phyloP scores from a whole-genome alignment of 805 yeast genomes.

The Priceomyces fermenticarens region DNA sequence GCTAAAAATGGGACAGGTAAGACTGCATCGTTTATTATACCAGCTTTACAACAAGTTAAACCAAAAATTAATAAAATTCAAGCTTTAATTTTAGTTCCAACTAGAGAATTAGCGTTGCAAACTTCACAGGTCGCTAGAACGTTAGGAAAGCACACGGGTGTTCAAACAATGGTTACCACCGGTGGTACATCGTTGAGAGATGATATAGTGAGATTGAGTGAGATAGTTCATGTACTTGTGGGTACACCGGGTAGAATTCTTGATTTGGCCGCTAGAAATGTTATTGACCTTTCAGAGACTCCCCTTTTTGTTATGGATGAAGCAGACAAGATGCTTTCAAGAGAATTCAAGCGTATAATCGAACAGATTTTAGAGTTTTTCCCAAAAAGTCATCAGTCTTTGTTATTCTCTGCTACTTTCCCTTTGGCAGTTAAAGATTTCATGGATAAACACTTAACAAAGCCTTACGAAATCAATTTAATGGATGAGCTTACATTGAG shows the following conservation, averaged over 20 bases:
- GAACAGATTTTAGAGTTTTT: slow-evolving; percentile 81
- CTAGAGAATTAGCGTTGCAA: slow-evolving; percentile 96
- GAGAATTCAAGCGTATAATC: slow-evolving; percentile 83
- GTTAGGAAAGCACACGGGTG: slow-evolving; percentile 87
- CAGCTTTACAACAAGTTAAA: slow-evolving; percentile 83
- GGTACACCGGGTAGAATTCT: slow-evolving; percentile 98
- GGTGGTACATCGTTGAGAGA: slow-evolving; percentile 96
- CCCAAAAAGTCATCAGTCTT: slow-evolving; percentile 69
- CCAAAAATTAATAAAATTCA: slow-evolving; percentile 84
- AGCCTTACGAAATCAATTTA: slow-evolving; percentile 92
- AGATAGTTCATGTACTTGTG: slow-evolving; percentile 89
- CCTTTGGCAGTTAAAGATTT: slow-evolving; percentile 90
- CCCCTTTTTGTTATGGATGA: slow-evolving; percentile 95
- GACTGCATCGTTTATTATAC: slow-evolving; percentile 96
- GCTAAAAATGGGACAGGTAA: slow-evolving; percentile 99
- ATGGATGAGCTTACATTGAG: slow-evolving; percentile 96
- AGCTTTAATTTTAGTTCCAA: slow-evolving; percentile 91
- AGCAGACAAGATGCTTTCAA: slow-evolving; percentile 93
- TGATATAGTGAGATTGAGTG: slow-evolving; percentile 89
- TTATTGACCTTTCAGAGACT: slow-evolving; percentile 86
- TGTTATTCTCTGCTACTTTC: slow-evolving; percentile 93
- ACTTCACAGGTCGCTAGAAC: slow-evolving; percentile 97
- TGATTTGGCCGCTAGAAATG: slow-evolving; percentile 83
- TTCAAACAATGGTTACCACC: slow-evolving; percentile 95
- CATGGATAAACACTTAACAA: slow-evolving; percentile 84